phyloP scores from a whole-genome alignment of 345 rosid species.

The Citrus unshiu region DNA sequence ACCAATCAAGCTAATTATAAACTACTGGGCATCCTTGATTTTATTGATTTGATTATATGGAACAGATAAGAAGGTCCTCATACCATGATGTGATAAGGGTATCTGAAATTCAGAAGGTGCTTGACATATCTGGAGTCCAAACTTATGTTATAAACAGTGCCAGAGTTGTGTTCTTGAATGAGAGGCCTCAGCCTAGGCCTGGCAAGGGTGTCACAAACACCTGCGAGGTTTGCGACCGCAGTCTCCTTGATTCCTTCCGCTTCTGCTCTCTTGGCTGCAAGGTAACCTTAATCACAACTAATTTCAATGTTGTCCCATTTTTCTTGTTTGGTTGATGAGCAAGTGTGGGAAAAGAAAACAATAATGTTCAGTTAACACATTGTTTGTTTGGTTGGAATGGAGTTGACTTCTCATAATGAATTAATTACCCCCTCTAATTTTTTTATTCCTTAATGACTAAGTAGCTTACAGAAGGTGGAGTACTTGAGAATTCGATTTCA shows the following conservation, averaged over 20 bases:
- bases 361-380: background rate
- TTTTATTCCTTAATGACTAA: background rate
- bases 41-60: background rate
- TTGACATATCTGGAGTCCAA: slow-evolving; percentile 89
- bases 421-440: background rate
- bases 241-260: slow-evolving; percentile 87
- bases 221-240: slow-evolving; percentile 88
- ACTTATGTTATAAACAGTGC: slow-evolving; percentile 99
- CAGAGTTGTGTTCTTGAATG: slow-evolving; percentile 88
- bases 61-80: slow-evolving; percentile 94
- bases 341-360: background rate
- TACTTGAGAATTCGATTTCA: background rate
- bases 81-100: slow-evolving; percentile 99
- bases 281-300: slow-evolving; percentile 36
- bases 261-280: slow-evolving; percentile 99
- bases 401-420: slow-evolving; percentile 1
- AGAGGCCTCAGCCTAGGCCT: slow-evolving; percentile 97
- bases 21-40: no score
- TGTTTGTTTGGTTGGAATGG: background rate
- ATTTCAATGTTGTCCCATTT: background rate
- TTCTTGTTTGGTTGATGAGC: slow-evolving; percentile 13
- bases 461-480: background rate
- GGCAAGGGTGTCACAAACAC: slow-evolving; percentile 94
- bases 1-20: no score
- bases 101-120: slow-evolving; percentile 76